Conservation (phyloP, 1,284 basidiomycete genomes). For the Boletus semigastroideus region DNA sequence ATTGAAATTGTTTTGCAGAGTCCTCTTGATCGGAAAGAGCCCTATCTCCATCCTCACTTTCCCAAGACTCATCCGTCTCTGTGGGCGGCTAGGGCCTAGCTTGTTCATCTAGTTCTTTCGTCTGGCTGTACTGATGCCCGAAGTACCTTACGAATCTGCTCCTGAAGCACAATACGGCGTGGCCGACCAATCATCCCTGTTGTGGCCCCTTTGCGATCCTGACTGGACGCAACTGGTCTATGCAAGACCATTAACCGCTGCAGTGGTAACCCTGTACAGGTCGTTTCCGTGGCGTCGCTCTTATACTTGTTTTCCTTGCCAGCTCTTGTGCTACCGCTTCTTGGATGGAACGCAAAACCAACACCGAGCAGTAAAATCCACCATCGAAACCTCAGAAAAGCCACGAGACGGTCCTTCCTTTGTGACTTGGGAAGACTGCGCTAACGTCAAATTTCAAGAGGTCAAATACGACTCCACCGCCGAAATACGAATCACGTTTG, state of each 20-base stretch:
- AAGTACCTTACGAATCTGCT: too few species aligned
- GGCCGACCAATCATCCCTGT: not conserved
- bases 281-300: not conserved
- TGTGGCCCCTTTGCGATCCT: not conserved
- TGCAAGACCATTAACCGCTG: not conserved
- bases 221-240: too few species aligned
- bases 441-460: not conserved
- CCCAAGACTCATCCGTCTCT: too few species aligned
- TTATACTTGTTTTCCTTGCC: not conserved
- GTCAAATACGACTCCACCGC: not conserved
- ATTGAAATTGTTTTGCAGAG: too few species aligned
- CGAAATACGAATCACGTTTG: not conserved
- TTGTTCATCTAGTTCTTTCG: too few species aligned
- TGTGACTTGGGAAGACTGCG: not conserved
- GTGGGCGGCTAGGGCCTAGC: too few species aligned
- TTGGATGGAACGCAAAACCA: too few species aligned
- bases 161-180: not conserved
- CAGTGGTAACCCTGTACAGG: not conserved
- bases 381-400: not conserved
- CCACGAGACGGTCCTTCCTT: not conserved
- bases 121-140: too few species aligned
- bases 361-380: not conserved
- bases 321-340: not conserved
- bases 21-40: too few species aligned
- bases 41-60: too few species aligned